phyloP scores from a whole-genome alignment of 2,329 filamentous ascomycete genomes.

The Chaetomiaceae sp. region DNA sequence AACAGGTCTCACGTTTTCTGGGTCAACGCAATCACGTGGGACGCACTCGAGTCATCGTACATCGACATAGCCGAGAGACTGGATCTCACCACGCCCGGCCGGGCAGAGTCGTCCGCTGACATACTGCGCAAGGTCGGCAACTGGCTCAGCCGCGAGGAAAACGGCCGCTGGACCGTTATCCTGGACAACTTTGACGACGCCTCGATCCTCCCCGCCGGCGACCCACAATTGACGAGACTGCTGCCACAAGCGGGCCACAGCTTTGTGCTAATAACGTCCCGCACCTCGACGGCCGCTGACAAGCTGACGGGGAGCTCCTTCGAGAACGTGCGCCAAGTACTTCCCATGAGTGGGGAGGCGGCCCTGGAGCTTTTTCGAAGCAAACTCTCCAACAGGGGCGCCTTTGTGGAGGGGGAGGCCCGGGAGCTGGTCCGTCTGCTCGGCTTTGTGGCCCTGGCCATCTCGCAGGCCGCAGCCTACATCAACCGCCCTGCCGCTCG shows the following conservation, averaged over 20 bases:
- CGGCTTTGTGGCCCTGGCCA: conserved; percentile 29
- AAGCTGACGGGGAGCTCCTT: not conserved
- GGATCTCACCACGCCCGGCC: conserved; percentile 20
- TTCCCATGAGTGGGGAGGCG: not conserved
- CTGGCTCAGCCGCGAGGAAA: conserved; percentile 28
- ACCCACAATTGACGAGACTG: too few relatives aligned
- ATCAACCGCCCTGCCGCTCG: too few relatives aligned
- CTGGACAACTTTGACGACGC: conserved; percentile 34
- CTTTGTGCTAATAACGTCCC: conserved; percentile 8
- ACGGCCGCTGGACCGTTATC: conserved; percentile 31
- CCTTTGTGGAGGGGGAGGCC: too few relatives aligned
- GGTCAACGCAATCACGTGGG: conserved; percentile 10
- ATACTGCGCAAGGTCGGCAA: conserved; percentile 21
- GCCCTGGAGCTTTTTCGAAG: conserved; percentile 26
- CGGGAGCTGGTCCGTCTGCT: conserved; percentile 27
- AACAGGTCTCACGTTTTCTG: conserved; percentile 12
- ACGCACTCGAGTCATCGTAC: conserved; percentile 28
- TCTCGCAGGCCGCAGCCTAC: conserved; percentile 31
- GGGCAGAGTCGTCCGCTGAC: conserved; percentile 21
- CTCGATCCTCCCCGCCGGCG: conserved; percentile 20
- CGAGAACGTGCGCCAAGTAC: not conserved
- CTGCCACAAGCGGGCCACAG: conserved; percentile 4
- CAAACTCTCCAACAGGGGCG: too few relatives aligned
- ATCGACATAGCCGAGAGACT: conserved; percentile 26
- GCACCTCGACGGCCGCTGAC: not conserved